These are phyloP conservation scores for Eimeria tenella DNA, from an alignment of 169 alveolate species.

Conservation along the genomic window DNA sequence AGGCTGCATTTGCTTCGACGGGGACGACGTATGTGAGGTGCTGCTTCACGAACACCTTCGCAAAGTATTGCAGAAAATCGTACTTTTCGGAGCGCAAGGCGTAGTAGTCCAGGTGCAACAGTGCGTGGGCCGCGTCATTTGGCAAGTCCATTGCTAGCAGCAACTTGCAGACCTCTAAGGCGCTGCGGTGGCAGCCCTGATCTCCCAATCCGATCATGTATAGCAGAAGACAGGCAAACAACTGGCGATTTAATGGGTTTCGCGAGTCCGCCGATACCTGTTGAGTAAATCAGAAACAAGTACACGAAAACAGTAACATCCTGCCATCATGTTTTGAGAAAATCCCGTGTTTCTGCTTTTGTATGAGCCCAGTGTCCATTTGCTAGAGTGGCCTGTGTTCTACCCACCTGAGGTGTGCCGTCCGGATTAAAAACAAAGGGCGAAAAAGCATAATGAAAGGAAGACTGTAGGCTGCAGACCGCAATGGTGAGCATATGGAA, in stretches of 20 bases:
- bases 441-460: slow-evolving; percentile 43
- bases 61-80: slow-evolving; percentile 8
- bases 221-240: neutral
- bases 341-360: no score
- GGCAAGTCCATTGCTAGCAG: slow-evolving; percentile 64
- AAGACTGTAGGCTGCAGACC: neutral
- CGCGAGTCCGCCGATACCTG: slow-evolving; percentile 61
- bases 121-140: slow-evolving; percentile 46
- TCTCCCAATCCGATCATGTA: slow-evolving; percentile 30
- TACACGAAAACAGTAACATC: no score
- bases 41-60: slow-evolving; percentile 16
- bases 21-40: slow-evolving; percentile 6
- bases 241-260: slow-evolving; percentile 42
- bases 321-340: no score
- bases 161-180: slow-evolving; percentile 60
- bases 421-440: slow-evolving; percentile 49
- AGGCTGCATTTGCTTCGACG: neutral
- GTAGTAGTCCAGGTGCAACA: slow-evolving; percentile 57
- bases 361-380: no score
- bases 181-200: slow-evolving; percentile 53
- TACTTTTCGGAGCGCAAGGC: slow-evolving; percentile 50
- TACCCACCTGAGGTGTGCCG: slow-evolving; percentile 27
- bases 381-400: no score
- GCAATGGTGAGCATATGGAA: neutral
- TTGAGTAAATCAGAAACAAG: neutral